Evolutionary conservation across 306 rosid species (phyloP), one percentile per base, ranked within the genome.

Genomic region (Casuarina equisetifolia): DNA sequence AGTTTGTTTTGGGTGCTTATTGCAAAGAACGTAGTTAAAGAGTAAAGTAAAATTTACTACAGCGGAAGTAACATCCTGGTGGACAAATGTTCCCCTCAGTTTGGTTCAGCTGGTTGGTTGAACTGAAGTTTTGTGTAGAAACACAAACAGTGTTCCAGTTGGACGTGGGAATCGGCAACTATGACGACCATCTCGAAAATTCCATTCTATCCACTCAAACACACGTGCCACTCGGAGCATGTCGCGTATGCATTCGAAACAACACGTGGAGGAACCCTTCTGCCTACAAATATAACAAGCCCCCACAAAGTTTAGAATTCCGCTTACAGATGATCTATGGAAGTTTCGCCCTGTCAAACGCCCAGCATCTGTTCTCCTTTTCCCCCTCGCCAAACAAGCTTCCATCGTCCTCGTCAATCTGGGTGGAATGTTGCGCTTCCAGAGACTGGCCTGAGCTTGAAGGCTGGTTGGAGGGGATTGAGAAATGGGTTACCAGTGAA

Each of bases 321-420:
- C 3, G 51, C 12, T 48, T 10, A 48, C 3, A 48, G 11, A 48
- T 2, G 57, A 51, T 69, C 63, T 25, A 84, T 89, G 88, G 82
- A 71, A 75, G 70, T 44, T n/a, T 72, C 70, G 74, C 36, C 81
- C 10, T 71, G 43, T 74, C 83, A 53, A 35, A 38, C 69, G n/a
- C 75, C 10, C 43, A 19, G 25, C 52, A 45, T 76, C 74, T 36
- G 44, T 63, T 59, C 72, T 16, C 36, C 67, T 69, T 38, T 53
- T 58, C 72, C 70, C 73, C 25, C 55, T 3, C 38, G 12, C 46
- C 46, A 19, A 44, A 42, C 51, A 55, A 77, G 39, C 6, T 20
- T 6, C 70, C 53, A 39, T 15, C 12, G 74, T 62, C 19, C 80
- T 10, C 11, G 12, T 55, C 75, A 17, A 15, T 32, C 49, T 74